Evolutionary conservation across 306 rosid species (phyloP), one percentile per base, ranked within the genome.

Genomic region (Abrus pulchellus): DNA sequence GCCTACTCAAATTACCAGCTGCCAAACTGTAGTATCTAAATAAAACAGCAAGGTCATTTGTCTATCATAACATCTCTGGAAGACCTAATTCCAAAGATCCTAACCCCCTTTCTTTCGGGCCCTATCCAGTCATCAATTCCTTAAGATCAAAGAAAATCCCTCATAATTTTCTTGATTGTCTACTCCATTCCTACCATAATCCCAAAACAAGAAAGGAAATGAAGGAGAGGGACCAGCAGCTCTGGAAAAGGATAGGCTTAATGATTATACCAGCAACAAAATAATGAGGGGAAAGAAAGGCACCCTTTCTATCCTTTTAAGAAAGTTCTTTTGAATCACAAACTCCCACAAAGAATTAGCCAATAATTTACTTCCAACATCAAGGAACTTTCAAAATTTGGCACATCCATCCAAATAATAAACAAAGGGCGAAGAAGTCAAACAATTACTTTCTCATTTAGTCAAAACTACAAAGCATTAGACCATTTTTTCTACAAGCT

Each of bases 401-500:
- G n/a, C 44, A 44, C 1, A 29, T 10, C 8, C 34, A 1, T 30
- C 11, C 30, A 32, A 33, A 9, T 3, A 9, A 20, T 20, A 20
- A 20, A 20, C 20, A 32, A 6, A 36, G 10, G 52, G 43, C n/a
- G 64, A 3, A 12, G 52, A 9, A 47, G 52, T 47, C 12, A 38
- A 2, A 47, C 12, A 47, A 47, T 47, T 47, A 47, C 52, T 47
- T 47, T 47, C 12, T 47, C 52, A 47, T 9, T 20, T 20, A 52
- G 56, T 48, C 54, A 5, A 11, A 57, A 57, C 13, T 60, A 13
- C 41, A 60, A 32, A 29, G 8, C 43, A 9, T 32, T 1, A 33
- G 29, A 67, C 36, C 65, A 5, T 67, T 78, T 50, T n/a, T 60
- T 57, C 38, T 33, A 70, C 27, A 12, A 70, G 61, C 29, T 44